phyloP scores from a whole-genome alignment of 768 basidiomycete species.

The Pholiota microspora region DNA sequence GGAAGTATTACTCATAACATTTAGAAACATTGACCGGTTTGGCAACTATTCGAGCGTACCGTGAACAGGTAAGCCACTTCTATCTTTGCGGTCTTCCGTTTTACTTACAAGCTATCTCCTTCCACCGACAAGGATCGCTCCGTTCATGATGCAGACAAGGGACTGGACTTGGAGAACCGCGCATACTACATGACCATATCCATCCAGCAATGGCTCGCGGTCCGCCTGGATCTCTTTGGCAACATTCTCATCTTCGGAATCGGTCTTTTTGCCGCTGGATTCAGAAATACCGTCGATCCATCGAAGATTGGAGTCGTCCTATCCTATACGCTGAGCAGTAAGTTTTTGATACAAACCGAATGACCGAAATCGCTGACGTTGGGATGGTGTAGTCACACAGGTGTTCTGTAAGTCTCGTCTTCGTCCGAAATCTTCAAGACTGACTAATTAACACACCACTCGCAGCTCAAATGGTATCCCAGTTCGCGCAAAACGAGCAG shows the following conservation, averaged over 20 bases:
- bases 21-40: conserved; percentile 63
- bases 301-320: conserved; percentile 56
- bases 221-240: conserved; percentile 67
- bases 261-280: conserved; percentile 67
- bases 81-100: no score
- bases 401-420: conserved; percentile 36
- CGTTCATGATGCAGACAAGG: conserved; percentile 48
- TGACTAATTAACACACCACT: not conserved
- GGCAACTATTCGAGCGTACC: conserved; percentile 61
- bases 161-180: conserved; percentile 57
- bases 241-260: conserved; percentile 71
- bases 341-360: conserved; percentile 17
- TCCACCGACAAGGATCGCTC: conserved; percentile 38
- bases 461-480: conserved; percentile 51
- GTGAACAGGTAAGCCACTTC: conserved; percentile 46
- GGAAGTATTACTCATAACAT: not conserved
- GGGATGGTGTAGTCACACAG: conserved; percentile 36
- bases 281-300: conserved; percentile 55
- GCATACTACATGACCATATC: conserved; percentile 67
- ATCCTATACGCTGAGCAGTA: conserved; percentile 47
- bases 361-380: not conserved
- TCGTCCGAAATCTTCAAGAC: not conserved
- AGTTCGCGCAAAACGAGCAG: conserved; percentile 62
- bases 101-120: no score
- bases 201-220: conserved; percentile 63